Evolutionary conservation across 345 rosid genomes (phyloP).

Genomic region (Streptanthus diversifolius): DNA sequence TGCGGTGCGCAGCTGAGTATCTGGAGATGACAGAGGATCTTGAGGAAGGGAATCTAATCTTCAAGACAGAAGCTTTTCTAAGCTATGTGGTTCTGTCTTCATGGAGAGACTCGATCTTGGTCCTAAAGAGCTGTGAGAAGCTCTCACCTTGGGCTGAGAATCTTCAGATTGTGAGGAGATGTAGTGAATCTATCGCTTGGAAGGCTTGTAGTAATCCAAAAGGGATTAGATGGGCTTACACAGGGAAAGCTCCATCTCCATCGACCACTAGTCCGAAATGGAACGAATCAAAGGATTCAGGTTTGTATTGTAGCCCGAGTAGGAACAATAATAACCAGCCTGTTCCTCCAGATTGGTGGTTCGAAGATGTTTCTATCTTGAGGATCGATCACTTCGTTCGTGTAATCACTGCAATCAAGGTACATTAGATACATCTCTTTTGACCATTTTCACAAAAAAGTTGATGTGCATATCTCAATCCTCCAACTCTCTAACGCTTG

Average conservation of each 20-base stretch:
- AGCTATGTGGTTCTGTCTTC: constrained; percentile 95
- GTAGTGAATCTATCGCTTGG: constrained; percentile 99
- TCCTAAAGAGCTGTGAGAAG: constrained; percentile 86
- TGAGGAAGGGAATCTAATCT: constrained; percentile 93
- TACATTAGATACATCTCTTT: not conserved
- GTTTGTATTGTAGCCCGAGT: constrained; percentile 53
- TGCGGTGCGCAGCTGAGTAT: constrained; percentile 92
- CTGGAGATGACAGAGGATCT: constrained; percentile 99
- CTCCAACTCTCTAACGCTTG: not conserved
- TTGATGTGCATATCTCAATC: not conserved
- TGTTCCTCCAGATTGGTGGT: constrained; percentile 99
- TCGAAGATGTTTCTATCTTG: constrained; percentile 91
- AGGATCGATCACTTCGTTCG: constrained; percentile 93
- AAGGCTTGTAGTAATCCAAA: constrained; percentile 96
- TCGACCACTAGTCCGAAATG: constrained; percentile 56
- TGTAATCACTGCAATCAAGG: constrained; percentile 91
- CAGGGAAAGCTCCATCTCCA: constrained; percentile 61
- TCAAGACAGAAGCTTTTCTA: constrained; percentile 96
- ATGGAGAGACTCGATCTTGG: constrained; percentile 92
- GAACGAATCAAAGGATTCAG: constrained; percentile 65
- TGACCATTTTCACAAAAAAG: not conserved
- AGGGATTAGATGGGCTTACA: constrained; percentile 92
- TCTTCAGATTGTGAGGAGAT: constrained; percentile 88
- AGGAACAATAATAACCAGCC: constrained; percentile 57
- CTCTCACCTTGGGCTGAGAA: constrained; percentile 97